phyloP scores from a whole-genome alignment of 441 rosid species.

The Corymbia citriodora region DNA sequence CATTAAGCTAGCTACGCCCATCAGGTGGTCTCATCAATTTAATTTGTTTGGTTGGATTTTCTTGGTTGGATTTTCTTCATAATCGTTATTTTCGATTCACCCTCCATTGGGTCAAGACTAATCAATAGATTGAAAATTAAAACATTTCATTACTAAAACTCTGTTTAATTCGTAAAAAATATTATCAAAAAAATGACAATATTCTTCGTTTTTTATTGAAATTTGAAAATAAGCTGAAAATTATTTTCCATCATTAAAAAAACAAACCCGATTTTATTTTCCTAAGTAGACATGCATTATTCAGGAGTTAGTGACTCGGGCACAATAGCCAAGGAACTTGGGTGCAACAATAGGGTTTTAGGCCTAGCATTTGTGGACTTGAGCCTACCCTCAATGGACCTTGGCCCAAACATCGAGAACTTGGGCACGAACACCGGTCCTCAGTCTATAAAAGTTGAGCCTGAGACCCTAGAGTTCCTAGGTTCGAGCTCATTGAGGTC shows the following conservation, averaged over 20 bases:
- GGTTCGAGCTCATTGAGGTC: not conserved
- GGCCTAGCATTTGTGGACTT: not conserved
- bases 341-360: too few relatives aligned
- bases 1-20: not conserved
- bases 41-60: not conserved
- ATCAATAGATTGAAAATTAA: not conserved
- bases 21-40: not conserved
- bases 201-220: not conserved
- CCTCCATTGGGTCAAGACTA: not conserved
- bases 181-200: not conserved
- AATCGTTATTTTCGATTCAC: not conserved
- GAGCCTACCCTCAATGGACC: not conserved
- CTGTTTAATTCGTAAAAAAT: not conserved
- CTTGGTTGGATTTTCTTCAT: not conserved
- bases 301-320: not conserved
- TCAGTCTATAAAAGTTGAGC: not conserved
- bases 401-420: not conserved
- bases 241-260: not conserved
- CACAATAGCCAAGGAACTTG: not conserved
- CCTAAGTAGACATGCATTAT: not conserved
- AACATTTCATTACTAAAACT: not conserved
- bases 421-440: not conserved
- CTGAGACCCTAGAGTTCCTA: not conserved
- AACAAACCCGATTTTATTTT: not conserved
- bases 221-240: not conserved